A percentile compares a stretch with the other conserved stretches of the same genome.
Evolutionary conservation across 2,329 filamentous ascomycete species (phyloP).

Genomic region (Ophiosphaerella narmari): DNA sequence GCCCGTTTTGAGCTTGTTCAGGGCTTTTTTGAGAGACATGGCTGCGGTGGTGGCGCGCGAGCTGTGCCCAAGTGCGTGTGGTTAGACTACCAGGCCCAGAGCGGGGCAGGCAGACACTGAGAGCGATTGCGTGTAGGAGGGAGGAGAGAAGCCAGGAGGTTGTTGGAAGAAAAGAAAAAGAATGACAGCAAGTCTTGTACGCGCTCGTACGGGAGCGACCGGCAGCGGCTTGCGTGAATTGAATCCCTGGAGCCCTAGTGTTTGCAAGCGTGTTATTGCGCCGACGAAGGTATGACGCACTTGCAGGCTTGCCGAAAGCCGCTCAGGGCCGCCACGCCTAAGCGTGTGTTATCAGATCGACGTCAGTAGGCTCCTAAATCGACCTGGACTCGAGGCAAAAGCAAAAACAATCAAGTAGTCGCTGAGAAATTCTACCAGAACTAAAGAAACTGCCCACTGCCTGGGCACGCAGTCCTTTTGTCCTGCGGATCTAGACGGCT

Average conservation of each 20-base stretch:
- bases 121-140: constrained; percentile 1
- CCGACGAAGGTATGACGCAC: background rate
- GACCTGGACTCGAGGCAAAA: background rate
- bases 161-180: background rate
- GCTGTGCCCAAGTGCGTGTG: constrained; percentile 31
- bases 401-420: background rate
- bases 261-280: background rate
- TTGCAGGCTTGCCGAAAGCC: background rate
- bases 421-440: background rate
- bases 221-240: background rate
- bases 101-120: constrained; percentile 32
- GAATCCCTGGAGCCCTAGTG: background rate
- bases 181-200: too few relatives aligned
- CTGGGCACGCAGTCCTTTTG: background rate
- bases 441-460: too few relatives aligned
- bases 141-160: background rate
- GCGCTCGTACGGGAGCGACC: background rate
- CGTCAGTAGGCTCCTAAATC: background rate
- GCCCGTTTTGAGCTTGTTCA: constrained; percentile 49
- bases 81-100: constrained; percentile 33
- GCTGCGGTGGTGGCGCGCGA: constrained; percentile 20
- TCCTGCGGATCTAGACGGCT: background rate
- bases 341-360: background rate
- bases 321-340: too few relatives aligned
- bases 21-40: constrained; percentile 53